phyloP scores from a whole-genome alignment of 768 basidiomycete species.

The Grammothele lineata region DNA sequence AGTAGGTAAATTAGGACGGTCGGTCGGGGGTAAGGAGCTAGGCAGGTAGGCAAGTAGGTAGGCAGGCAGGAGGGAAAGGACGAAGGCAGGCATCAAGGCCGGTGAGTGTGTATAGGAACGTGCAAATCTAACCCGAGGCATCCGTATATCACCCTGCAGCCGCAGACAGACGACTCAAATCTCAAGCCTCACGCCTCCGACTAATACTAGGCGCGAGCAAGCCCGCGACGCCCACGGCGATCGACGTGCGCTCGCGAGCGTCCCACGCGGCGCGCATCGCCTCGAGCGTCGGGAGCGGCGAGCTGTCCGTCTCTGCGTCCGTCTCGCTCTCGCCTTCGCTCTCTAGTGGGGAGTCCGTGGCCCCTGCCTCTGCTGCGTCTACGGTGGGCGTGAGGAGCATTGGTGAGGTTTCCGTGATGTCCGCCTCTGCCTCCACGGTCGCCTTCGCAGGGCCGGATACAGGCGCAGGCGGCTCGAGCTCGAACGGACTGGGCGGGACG shows the following conservation, averaged over 20 bases:
- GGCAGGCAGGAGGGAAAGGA: not conserved
- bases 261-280: constrained; percentile 11
- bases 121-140: too few species aligned
- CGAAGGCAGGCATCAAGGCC: not conserved
- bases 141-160: too few species aligned
- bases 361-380: not conserved
- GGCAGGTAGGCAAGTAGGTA: not conserved
- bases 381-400: not conserved
- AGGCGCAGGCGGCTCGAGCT: constrained; percentile 14
- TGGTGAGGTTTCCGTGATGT: not conserved
- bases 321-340: not conserved
- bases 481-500: constrained; percentile 25
- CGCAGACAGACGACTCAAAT: too few species aligned
- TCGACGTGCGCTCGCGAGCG: constrained; percentile 3
- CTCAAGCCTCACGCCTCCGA: too few species aligned
- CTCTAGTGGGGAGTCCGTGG: too few species aligned
- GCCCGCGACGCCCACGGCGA: not conserved
- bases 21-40: not conserved
- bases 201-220: not conserved
- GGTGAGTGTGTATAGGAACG: too few species aligned
- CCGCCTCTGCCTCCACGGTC: not conserved
- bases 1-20: not conserved
- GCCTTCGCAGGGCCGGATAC: not conserved
- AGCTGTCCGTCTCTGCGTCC: not conserved
- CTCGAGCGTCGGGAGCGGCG: constrained; percentile 12